These are phyloP conservation scores for Aureobasidium pullulans DNA, from an alignment of 2,329 filamentous ascomycete species.

Conservation along the genomic window DNA sequence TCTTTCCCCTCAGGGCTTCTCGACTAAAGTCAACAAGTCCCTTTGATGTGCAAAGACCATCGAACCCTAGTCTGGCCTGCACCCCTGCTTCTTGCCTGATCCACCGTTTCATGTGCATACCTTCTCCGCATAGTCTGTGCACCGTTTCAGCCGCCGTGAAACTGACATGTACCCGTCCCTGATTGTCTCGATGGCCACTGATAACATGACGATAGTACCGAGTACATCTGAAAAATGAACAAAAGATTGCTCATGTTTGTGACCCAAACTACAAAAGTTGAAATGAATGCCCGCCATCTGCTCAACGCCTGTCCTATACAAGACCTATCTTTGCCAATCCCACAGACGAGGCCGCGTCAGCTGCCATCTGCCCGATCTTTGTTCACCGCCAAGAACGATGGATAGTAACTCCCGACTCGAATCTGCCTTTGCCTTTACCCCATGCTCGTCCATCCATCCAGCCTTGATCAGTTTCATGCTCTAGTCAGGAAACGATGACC, in stretches of 20 bases:
- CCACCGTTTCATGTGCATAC: background rate
- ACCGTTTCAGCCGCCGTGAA: slow-evolving; percentile 4
- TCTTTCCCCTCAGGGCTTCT: background rate
- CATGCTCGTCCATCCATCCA: background rate
- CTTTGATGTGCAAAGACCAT: background rate
- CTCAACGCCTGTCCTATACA: slow-evolving; percentile 2
- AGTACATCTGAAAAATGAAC: background rate
- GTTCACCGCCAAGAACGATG: background rate
- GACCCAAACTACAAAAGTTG: background rate
- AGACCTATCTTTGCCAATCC: background rate
- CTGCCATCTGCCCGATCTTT: background rate
- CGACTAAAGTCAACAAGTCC: background rate
- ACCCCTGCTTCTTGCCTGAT: slow-evolving; percentile 3
- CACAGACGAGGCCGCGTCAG: no score
- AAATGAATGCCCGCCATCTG: background rate
- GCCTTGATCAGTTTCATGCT: background rate
- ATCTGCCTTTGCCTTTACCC: background rate
- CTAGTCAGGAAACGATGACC: background rate
- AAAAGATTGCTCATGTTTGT: slow-evolving; percentile 4
- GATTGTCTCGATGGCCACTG: no score
- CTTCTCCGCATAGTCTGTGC: slow-evolving; percentile 6
- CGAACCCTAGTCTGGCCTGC: background rate
- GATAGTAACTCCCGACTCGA: background rate
- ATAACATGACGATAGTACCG: background rate
- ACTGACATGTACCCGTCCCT: background rate